Percentiles rank a stretch among this genome's conserved stretches.
Conservation (phyloP, 805 yeast genomes). For the Nakazawaea anatomiae region DNA sequence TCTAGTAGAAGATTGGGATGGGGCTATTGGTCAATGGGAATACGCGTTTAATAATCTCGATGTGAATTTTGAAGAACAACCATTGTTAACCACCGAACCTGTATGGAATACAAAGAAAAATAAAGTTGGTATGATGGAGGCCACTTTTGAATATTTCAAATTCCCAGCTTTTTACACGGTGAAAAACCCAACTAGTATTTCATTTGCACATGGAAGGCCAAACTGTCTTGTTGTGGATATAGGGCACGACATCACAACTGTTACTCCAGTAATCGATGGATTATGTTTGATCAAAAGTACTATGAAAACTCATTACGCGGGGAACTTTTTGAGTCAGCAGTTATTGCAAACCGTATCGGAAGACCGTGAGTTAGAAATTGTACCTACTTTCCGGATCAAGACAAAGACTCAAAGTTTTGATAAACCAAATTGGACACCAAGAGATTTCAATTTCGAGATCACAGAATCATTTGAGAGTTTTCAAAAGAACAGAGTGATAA, state of each 20-base stretch:
- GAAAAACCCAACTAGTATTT: slow-evolving; percentile 79
- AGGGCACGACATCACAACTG: slow-evolving; percentile 74
- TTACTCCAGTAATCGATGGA: slow-evolving; percentile 81
- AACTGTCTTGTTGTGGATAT: slow-evolving; percentile 81
- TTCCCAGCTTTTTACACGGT: slow-evolving; percentile 81
- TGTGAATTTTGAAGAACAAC: slow-evolving; percentile 59
- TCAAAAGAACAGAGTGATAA: slow-evolving; percentile 49
- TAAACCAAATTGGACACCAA: slow-evolving; percentile 21
- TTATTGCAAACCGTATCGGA: slow-evolving; percentile 33
- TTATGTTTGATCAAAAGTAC: slow-evolving; percentile 66
- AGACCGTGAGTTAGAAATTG: slow-evolving; percentile 25
- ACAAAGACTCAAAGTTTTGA: slow-evolving; percentile 19
- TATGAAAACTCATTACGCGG: slow-evolving; percentile 68
- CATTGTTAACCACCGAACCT: slow-evolving; percentile 80
- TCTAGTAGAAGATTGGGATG: slow-evolving; percentile 78
- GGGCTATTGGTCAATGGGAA: slow-evolving; percentile 67
- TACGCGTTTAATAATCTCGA: slow-evolving; percentile 50
- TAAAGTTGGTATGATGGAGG: slow-evolving; percentile 65
- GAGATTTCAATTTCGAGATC: slow-evolving; percentile 28
- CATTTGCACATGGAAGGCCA: slow-evolving; percentile 86
- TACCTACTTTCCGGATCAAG: slow-evolving; percentile 46
- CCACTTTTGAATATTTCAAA: slow-evolving; percentile 58
- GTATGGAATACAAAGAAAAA: slow-evolving; percentile 72
- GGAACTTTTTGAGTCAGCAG: slow-evolving; percentile 56
- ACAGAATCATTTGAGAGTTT: slow-evolving; percentile 48